Evolutionary conservation across 2,329 filamentous ascomycete genomes (phyloP), one percentile per base, ranked within the genome.

Genomic region (Claviceps capensis): DNA sequence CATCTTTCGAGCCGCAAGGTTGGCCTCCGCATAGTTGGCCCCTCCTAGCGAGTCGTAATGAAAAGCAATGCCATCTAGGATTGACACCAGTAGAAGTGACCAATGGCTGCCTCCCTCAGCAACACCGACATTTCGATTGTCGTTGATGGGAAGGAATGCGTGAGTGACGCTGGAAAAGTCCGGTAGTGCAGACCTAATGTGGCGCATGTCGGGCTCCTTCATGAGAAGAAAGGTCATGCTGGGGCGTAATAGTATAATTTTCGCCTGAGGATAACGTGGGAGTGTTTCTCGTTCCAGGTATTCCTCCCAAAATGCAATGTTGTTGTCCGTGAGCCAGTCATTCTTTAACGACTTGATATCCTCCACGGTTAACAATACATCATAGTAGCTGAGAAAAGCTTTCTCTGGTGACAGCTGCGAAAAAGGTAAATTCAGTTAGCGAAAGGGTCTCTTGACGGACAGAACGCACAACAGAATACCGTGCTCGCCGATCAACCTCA

Each of bases 261-360:
- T 81, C 19, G 88, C 88, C 63, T 86, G 82, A 9, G 87, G 86
- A 64, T 86, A 95, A 60, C 82, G 79, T 34, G 75, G 74, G 30
- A 98, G 82, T 55, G 88, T 83, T 72, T 97, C 91, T 56, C 83
- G 87, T 68, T 98, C 93, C 58, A 98, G 82, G 65, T 82, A 95
- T 77, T 97, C 91, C 77, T 97, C 87, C 91, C 93, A 98, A 66
- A 98, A 97, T 49, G 88, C 85, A 59, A 98, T 97, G 60, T 89
- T 90, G 72, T 95, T 96, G 67, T 98, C 93, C 44, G 91, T 96
- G 50, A 98, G 75, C 93, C 93, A 98, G 74, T 96, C 93, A 68
- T 86, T 77, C 69, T 86, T 88, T 53, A 98, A 79, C 16, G 85
- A 84, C 65, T 90, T 86, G 59, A 97, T 80, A 68, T 98, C 93